These are phyloP conservation scores for Boletellus deceptivus DNA, from an alignment of 1,284 basidiomycete genomes.

Conservation along the genomic window DNA sequence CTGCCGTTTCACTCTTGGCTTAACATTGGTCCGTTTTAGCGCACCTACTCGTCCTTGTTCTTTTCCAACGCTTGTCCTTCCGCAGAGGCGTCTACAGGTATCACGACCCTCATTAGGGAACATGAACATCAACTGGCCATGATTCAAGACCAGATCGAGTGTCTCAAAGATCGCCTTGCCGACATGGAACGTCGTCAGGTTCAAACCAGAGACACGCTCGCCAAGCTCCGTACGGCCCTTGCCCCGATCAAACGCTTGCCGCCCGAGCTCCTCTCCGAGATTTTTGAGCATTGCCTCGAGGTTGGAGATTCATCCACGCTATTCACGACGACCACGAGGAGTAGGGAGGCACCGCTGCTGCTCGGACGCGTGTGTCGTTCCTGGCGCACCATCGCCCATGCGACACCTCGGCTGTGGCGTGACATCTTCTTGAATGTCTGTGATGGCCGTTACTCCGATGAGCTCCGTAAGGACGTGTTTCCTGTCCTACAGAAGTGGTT, in stretches of 20 bases:
- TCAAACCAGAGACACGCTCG: constrained; percentile 9
- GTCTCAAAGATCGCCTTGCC: constrained; percentile 8
- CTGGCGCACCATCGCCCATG: constrained; percentile 20
- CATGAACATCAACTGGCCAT: constrained; percentile 15
- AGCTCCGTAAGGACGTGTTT: constrained; percentile 19
- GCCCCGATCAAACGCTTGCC: constrained; percentile 28
- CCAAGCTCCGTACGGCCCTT: constrained; percentile 14
- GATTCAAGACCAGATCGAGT: constrained; percentile 11
- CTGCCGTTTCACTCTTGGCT: too few relatives aligned
- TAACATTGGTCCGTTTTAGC: constrained; percentile 7
- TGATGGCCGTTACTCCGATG: constrained; percentile 23
- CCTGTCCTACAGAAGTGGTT: constrained; percentile 24
- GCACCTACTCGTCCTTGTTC: constrained; percentile 7
- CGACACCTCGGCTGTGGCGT: constrained; percentile 24
- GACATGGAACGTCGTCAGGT: constrained; percentile 14
- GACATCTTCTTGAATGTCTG: constrained; percentile 23
- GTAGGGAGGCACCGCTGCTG: constrained; percentile 17
- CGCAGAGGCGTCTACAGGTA: constrained; percentile 1
- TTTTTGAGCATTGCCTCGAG: constrained; percentile 25
- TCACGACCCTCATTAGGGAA: constrained; percentile 17
- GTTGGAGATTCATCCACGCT: not conserved
- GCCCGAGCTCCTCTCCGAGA: constrained; percentile 26
- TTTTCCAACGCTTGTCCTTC: constrained; percentile 19
- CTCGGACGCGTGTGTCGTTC: constrained; percentile 27
- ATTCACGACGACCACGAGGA: constrained; percentile 1